Evolutionary conservation across 805 yeast genomes (phyloP).

Genomic region (Yarrowia sp.): DNA sequence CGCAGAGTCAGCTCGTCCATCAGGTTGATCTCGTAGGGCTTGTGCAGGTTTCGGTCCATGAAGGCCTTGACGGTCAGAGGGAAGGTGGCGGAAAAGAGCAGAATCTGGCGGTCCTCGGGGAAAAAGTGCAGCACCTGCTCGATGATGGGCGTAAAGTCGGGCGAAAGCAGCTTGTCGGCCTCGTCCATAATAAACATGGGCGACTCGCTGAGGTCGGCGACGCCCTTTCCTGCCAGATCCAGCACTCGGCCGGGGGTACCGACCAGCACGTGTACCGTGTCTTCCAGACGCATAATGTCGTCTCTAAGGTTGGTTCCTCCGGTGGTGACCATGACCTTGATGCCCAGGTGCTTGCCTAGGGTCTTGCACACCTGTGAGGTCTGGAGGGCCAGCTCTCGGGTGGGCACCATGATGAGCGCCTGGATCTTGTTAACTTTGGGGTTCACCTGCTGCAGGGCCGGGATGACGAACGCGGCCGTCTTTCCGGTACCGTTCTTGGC

Average conservation of each 20-base stretch:
- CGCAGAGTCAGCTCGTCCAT: slow-evolving; percentile 96
- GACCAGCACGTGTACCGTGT: slow-evolving; percentile 88
- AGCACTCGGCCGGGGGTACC: slow-evolving; percentile 98
- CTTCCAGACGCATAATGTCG: slow-evolving; percentile 88
- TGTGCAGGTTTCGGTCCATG: slow-evolving; percentile 83
- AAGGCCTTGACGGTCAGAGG: slow-evolving; percentile 90
- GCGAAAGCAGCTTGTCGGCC: slow-evolving; percentile 93
- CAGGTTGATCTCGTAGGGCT: slow-evolving; percentile 91
- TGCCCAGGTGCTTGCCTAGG: slow-evolving; percentile 86
- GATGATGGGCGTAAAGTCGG: slow-evolving; percentile 82
- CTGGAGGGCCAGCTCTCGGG: slow-evolving; percentile 96
- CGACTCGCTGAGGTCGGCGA: slow-evolving; percentile 85
- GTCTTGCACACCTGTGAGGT: slow-evolving; percentile 97
- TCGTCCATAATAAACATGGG: slow-evolving; percentile 94
- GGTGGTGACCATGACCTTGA: slow-evolving; percentile 95
- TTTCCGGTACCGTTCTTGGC: slow-evolving; percentile 99
- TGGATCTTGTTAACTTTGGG: slow-evolving; percentile 83
- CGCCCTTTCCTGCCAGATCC: slow-evolving; percentile 82
- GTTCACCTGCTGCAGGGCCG: slow-evolving; percentile 82
- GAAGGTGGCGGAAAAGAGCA: slow-evolving; percentile 92
- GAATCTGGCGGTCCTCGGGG: slow-evolving; percentile 76
- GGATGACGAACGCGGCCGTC: slow-evolving; percentile 95
- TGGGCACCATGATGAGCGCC: slow-evolving; percentile 90
- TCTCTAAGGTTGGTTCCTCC: slow-evolving; percentile 95
- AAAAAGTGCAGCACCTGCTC: slow-evolving; percentile 80